phyloP scores from a whole-genome alignment of 2,329 filamentous ascomycete genomes.

The Exserohilum turcica region DNA sequence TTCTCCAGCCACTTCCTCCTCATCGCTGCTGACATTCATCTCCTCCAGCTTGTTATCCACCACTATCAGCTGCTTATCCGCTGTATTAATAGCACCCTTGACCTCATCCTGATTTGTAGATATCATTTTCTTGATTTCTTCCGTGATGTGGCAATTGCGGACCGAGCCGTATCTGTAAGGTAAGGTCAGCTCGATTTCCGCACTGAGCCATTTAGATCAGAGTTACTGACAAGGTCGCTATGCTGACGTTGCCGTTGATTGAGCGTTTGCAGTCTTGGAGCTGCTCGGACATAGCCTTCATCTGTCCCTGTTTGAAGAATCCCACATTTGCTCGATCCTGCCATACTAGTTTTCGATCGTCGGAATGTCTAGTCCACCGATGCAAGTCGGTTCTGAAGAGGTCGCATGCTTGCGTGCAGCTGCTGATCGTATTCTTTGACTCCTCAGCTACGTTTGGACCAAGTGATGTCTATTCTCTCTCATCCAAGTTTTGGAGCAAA shows the following conservation, averaged over 20 bases:
- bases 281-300: constrained; percentile 45
- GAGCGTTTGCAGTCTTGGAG: constrained; percentile 42
- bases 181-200: constrained; percentile 20
- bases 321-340: constrained; percentile 43
- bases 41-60: constrained; percentile 36
- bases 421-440: constrained; percentile 36
- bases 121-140: constrained; percentile 42
- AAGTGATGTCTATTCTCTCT: constrained; percentile 42
- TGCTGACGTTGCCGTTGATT: constrained; percentile 36
- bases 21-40: constrained; percentile 20
- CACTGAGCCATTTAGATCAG: background rate
- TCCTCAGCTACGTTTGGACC: constrained; percentile 32
- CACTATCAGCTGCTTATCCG: constrained; percentile 3
- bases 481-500: constrained; percentile 35
- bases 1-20: constrained; percentile 11
- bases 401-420: constrained; percentile 37
- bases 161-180: constrained; percentile 39
- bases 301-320: constrained; percentile 43
- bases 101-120: constrained; percentile 35
- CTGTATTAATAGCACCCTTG: constrained; percentile 18
- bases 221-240: constrained; percentile 41
- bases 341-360: constrained; percentile 40
- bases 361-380: constrained; percentile 43
- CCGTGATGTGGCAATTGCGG: constrained; percentile 37
- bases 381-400: constrained; percentile 38